A percentile compares a stretch with the other conserved stretches of the same genome.
These are phyloP conservation scores for Cladorrhinum samala DNA, from an alignment of 495 filamentous ascomycete genomes.

Conservation along the genomic window DNA sequence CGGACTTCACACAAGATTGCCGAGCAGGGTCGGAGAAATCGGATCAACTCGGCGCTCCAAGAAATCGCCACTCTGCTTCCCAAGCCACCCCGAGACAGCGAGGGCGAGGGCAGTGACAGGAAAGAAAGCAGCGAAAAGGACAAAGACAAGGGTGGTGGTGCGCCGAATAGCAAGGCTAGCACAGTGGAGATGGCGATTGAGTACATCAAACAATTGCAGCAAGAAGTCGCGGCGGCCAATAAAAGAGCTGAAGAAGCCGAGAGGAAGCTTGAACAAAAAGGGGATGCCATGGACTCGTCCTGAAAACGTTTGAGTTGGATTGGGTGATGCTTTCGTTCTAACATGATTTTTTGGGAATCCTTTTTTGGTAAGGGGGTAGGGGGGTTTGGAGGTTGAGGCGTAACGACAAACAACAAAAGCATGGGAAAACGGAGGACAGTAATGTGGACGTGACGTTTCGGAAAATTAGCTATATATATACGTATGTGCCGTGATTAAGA, in stretches of 20 bases:
- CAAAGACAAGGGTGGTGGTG: conserved; percentile 30
- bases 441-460: too few species aligned
- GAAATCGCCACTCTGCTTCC: conserved; percentile 86
- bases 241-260: conserved; percentile 59
- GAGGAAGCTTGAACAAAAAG: conserved; percentile 38
- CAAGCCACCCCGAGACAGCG: conserved; percentile 36
- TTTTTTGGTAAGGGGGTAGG: too few species aligned
- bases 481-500: neutral
- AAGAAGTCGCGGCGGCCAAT: conserved; percentile 63
- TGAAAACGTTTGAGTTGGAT: neutral
- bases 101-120: conserved; percentile 26
- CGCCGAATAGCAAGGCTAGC: conserved; percentile 82
- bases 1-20: conserved; percentile 97
- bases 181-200: conserved; percentile 94
- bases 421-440: too few species aligned
- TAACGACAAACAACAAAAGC: too few species aligned
- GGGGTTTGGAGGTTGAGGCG: too few species aligned
- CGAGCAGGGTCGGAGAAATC: conserved; percentile 89
- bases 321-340: neutral
- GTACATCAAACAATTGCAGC: conserved; percentile 82
- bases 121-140: conserved; percentile 28
- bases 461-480: neutral
- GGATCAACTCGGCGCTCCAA: conserved; percentile 89
- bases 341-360: too few species aligned
- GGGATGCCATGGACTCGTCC: neutral